Evolutionary conservation across 2,329 filamentous ascomycete species (phyloP).

Genomic region (Pseudocercospora musae): DNA sequence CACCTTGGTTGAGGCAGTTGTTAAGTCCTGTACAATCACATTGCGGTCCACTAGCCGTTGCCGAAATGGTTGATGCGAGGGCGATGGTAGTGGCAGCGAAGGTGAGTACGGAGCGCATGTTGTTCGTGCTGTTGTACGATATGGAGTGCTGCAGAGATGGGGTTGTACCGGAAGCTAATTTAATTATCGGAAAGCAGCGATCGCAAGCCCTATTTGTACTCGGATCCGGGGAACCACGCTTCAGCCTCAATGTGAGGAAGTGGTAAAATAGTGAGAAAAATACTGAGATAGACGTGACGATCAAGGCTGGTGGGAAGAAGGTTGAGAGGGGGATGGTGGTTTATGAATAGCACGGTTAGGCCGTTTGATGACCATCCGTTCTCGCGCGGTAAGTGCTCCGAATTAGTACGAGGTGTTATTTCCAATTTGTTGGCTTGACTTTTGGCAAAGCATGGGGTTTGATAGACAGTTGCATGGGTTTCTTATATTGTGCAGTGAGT

Average conservation of each 20-base stretch:
- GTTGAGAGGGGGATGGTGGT: too few species aligned
- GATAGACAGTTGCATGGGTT: too few species aligned
- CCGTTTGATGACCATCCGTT: too few species aligned
- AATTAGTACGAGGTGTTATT: too few species aligned
- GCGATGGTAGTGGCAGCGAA: not conserved
- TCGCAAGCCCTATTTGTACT: too few species aligned
- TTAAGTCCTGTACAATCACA: not conserved
- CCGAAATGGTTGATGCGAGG: not conserved
- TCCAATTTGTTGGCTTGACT: too few species aligned
- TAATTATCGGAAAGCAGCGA: too few species aligned
- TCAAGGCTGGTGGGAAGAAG: not conserved
- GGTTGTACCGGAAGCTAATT: not conserved
- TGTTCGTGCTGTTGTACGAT: not conserved
- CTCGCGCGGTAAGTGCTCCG: too few species aligned
- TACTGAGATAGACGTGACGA: not conserved
- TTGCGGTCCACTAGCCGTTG: not conserved
- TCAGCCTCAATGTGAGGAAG: not conserved
- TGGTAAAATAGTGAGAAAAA: too few species aligned
- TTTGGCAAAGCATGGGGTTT: too few species aligned
- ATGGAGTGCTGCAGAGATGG: not conserved
- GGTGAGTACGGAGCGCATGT: not conserved
- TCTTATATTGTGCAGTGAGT: too few species aligned
- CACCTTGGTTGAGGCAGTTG: not conserved
- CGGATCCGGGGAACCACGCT: not conserved
- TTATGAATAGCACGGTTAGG: too few species aligned